A percentile compares a stretch with the other conserved stretches of the same genome.
Evolutionary conservation across 306 rosid genomes (phyloP).

Genomic region (Cicer bijugum): DNA sequence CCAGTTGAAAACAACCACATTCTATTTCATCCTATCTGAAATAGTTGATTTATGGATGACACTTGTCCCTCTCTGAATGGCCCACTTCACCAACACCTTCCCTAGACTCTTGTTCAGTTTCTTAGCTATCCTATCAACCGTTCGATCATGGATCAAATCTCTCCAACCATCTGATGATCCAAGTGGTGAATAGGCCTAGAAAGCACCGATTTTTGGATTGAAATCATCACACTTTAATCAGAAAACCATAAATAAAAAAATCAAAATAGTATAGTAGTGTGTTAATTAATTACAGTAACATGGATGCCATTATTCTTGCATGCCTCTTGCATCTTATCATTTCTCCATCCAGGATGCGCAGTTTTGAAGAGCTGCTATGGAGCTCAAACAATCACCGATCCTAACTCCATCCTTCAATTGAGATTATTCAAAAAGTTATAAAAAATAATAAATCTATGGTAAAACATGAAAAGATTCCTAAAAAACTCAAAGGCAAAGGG

Average conservation of each 20-base stretch:
- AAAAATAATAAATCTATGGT: too few relatives aligned
- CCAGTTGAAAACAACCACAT: conserved; percentile 55
- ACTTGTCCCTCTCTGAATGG: conserved; percentile 63
- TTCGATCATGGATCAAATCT: conserved; percentile 55
- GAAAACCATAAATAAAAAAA: background rate
- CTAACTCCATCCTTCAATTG: too few relatives aligned
- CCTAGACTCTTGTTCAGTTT: conserved; percentile 59
- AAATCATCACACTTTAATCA: conserved; percentile 32
- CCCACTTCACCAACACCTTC: conserved; percentile 62
- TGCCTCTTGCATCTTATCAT: conserved; percentile 65
- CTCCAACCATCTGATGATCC: conserved; percentile 57
- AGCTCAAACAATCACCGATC: too few relatives aligned
- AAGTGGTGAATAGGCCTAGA: conserved; percentile 59
- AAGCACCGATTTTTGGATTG: conserved; percentile 2
- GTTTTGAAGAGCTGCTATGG: too few relatives aligned
- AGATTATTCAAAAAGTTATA: too few relatives aligned
- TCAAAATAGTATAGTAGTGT: background rate
- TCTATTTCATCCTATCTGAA: conserved; percentile 54
- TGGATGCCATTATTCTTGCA: conserved; percentile 62
- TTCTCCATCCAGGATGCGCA: conserved; percentile 70
- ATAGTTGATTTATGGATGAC: conserved; percentile 58
- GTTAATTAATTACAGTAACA: conserved; percentile 54
- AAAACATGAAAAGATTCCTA: too few relatives aligned
- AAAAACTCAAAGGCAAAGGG: too few relatives aligned
- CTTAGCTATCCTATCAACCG: conserved; percentile 54